Evolutionary conservation across 805 yeast genomes (phyloP), one percentile per base, ranked within the genome.

Genomic region (Candida methanosorbosa): DNA sequence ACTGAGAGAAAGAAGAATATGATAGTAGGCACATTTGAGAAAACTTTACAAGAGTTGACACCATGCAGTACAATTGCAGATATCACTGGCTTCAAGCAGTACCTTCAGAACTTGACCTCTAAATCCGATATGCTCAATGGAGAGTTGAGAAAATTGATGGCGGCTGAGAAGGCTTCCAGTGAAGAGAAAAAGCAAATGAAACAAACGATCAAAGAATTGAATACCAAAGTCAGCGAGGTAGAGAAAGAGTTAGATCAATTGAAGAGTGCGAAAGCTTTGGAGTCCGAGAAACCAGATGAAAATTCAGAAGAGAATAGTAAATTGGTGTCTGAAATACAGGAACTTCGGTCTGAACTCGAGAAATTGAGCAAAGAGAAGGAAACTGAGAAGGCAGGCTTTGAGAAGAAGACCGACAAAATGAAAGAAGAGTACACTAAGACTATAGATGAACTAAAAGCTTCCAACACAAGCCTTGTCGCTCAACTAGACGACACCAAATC

Each of bases 21-120:
- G 30, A 65, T 79, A 29, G 69, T 87, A 8, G 63, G 52, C 4
- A 49, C 61, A 0, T 81, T 88, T 45, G 96, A 86, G 50, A 74
- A 63, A 37, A 71, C 81, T 12, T 59, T 90, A 39, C 66, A 72
- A 34, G 97, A 90, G 47, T 59, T 72, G 43, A 88, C 97, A 0
- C 97, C 97, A 0, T 69, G 84, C 33, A 68, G 82, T 1, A 70
- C 79, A 24, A 74, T 92, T 17, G 61, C 79, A 1, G 95, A 90
- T 49, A 74, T 81, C 2, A 83, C 75, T 9, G 63, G 73, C 7
- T 61, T 90, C 27, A 74, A 77, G 23, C 86, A 80, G 27, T 88
- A 78, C 54, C 66, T 90, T 33, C 64, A 67, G 26, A 78, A 82
- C 21, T 54, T 83, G 33, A 70, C 68, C 16, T 66, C 73, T 33